A percentile compares a stretch with the other conserved stretches of the same genome.
Evolutionary conservation across 192 early-diverging fungal genomes (phyloP).

Genomic region (Backusella circina): DNA sequence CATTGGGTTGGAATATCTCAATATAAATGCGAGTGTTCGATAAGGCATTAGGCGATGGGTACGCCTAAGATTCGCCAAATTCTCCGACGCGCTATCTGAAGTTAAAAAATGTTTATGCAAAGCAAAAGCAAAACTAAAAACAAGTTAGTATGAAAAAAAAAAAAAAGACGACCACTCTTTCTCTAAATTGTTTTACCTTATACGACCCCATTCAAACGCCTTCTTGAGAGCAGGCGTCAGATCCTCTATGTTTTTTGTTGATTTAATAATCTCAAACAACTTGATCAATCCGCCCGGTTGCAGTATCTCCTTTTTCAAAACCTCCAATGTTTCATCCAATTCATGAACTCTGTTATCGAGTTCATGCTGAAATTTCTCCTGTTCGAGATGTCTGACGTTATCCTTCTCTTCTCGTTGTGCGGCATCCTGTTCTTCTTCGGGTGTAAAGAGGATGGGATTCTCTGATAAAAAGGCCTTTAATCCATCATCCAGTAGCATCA

Average conservation of each 20-base stretch:
- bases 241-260: constrained; percentile 25
- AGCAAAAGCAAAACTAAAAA: constrained; percentile 45
- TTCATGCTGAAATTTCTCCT: constrained; percentile 40
- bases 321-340: constrained; percentile 41
- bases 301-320: constrained; percentile 41
- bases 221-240: constrained; percentile 41
- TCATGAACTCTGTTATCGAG: constrained; percentile 41
- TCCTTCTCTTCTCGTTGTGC: constrained; percentile 35
- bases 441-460: constrained; percentile 30
- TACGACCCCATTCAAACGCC: constrained; percentile 51
- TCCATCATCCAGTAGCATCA: constrained; percentile 14
- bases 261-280: constrained; percentile 29
- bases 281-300: constrained; percentile 34
- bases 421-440: constrained; percentile 35
- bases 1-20: constrained; percentile 54
- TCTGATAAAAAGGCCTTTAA: constrained; percentile 34
- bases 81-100: constrained; percentile 46
- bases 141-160: background rate
- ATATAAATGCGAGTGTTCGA: constrained; percentile 38
- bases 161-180: background rate
- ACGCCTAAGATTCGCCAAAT: constrained; percentile 45
- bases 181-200: constrained; percentile 26
- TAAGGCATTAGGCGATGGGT: constrained; percentile 51
- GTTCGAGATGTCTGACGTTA: constrained; percentile 32
- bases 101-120: constrained; percentile 49